Base-by-base conservation (phyloP, 306 rosid species). In the Vicia villosa region DNA sequence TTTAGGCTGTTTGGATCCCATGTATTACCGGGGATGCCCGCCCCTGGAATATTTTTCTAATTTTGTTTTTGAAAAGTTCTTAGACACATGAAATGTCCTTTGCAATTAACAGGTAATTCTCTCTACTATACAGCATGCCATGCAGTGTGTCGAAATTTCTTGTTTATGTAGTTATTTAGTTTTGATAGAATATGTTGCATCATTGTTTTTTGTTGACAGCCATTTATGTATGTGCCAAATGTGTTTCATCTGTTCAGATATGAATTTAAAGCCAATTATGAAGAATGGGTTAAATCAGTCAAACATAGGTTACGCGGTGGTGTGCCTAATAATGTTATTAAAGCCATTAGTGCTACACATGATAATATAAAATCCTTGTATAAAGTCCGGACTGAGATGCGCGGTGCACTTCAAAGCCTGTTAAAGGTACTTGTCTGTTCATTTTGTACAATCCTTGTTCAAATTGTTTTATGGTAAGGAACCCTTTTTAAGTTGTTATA, bases 211-310 rank as follows among this genome's bases (percentile, higher is more conserved):
- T 37, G 34, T 41, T 66, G 66, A 37, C 43, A 36, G 37, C 70
- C 60, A 22, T 45, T 40, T 62, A 20, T 79, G 17, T 45, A 51
- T 45, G 68, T 73, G 64, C 59, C 49, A 45, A 30, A 28, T 55
- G 68, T 34, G 36, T 64, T 74, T 64, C 74, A 68, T 72, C 38
- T 82, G 16, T 85, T 79, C 92, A 92, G 97, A 65, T 87, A 81
- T 69, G 97, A 92, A 82, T 92, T 92, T 74, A 89, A 85, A 84
- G 80, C 86, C 67, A 92, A 92, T 77, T 88, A 92, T 70, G 95
- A 84, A 81, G 95, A 92, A 42, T 89, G 97, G 97, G 70, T 87
- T 84, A 76, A 71, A 52, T 89, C 96, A 34, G 89, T 79, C 57
- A 89, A 86, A 51, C 90, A 92, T 41, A 87, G 82, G 83, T 68